These are phyloP conservation scores for Eimeria necatrix DNA, from an alignment of 169 alveolate species.

Conservation along the genomic window DNA sequence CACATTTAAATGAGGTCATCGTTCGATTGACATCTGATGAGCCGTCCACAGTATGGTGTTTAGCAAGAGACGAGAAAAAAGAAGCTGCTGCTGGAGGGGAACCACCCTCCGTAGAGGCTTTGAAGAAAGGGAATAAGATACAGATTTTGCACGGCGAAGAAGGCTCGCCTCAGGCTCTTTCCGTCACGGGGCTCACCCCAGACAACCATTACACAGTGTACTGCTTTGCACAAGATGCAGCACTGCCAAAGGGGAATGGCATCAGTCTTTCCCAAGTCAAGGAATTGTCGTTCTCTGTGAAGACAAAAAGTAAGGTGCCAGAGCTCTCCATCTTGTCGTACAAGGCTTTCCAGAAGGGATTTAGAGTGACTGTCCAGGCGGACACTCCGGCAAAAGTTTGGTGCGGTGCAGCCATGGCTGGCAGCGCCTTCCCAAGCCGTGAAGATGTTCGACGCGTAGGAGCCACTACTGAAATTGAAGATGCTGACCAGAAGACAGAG, in stretches of 20 bases:
- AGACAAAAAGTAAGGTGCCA: constrained; percentile 84
- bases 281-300: constrained; percentile 61
- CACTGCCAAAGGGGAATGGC: constrained; percentile 84
- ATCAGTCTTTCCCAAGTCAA: constrained; percentile 73
- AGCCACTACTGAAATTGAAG: constrained; percentile 77
- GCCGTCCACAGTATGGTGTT: constrained; percentile 81
- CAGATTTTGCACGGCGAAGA: constrained; percentile 72
- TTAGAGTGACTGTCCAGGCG: constrained; percentile 80
- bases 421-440: constrained; percentile 83
- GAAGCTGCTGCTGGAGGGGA: constrained; percentile 22
- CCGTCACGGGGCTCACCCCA: constrained; percentile 79
- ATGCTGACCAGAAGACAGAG: constrained; percentile 66
- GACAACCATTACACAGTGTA: constrained; percentile 81
- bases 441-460: constrained; percentile 84
- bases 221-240: constrained; percentile 85
- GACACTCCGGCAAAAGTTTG: constrained; percentile 85
- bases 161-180: constrained; percentile 57
- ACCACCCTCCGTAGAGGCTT: constrained; percentile 39
- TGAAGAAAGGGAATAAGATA: constrained; percentile 69
- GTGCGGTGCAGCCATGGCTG: constrained; percentile 86
- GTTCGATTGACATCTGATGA: constrained; percentile 77
- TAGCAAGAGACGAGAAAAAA: constrained; percentile 34
- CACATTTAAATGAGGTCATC: neutral
- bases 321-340: constrained; percentile 78
- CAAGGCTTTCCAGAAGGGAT: constrained; percentile 82